phyloP scores from a whole-genome alignment of 768 basidiomycete species.

The Botryobasidium botryosum region DNA sequence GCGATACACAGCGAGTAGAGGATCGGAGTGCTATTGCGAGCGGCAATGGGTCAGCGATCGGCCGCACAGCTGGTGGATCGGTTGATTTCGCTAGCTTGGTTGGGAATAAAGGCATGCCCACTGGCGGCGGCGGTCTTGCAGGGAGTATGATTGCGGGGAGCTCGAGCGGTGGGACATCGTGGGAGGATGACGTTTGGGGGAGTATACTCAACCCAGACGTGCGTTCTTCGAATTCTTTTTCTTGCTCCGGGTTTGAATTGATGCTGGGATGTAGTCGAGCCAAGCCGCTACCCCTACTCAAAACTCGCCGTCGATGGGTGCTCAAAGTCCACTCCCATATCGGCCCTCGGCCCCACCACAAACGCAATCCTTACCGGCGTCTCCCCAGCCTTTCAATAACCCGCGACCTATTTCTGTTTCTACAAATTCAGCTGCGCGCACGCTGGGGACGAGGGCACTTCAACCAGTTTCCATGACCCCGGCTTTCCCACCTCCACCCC shows the following conservation, averaged over 20 bases:
- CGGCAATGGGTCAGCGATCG: constrained; percentile 26
- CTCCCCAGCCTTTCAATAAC: not conserved
- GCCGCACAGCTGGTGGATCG: constrained; percentile 26
- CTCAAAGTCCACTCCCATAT: not conserved
- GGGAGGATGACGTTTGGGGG: constrained; percentile 81
- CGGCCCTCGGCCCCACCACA: constrained; percentile 2
- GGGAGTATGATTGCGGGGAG: constrained; percentile 11
- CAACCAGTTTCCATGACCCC: not conserved
- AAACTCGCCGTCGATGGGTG: constrained; percentile 15
- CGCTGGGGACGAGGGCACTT: constrained; percentile 2
- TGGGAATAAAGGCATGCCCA: too few relatives aligned
- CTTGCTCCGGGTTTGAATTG: not conserved
- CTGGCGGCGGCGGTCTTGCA: constrained; percentile 27
- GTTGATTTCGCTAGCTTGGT: constrained; percentile 83
- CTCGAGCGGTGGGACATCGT: constrained; percentile 32
- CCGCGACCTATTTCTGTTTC: not conserved
- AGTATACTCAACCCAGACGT: constrained; percentile 41
- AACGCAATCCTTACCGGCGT: constrained; percentile 8
- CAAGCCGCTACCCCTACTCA: too few relatives aligned
- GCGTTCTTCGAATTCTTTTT: constrained; percentile 6
- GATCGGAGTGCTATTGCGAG: constrained; percentile 42
- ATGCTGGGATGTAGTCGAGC: constrained; percentile 10
- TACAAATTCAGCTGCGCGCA: constrained; percentile 1
- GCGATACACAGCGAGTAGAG: constrained; percentile 82
- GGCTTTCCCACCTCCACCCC: constrained; percentile 1